Percentiles rank a stretch among this genome's conserved stretches.
phyloP scores from a whole-genome alignment of 2,329 filamentous ascomycete genomes.

The Cryphonectria radicalis region DNA sequence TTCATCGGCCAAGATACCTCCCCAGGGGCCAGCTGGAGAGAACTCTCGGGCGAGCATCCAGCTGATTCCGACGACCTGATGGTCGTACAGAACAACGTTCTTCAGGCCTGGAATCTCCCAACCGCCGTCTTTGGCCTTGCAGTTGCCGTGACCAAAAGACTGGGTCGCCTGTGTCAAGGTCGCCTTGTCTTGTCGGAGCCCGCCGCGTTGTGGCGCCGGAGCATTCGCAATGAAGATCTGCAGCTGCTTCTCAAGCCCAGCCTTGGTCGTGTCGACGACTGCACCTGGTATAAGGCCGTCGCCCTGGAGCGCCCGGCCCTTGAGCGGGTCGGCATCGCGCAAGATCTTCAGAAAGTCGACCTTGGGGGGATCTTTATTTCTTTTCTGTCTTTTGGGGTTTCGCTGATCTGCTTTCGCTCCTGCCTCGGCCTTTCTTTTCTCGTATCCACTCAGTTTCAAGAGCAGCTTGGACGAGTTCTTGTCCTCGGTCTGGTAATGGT shows the following conservation, averaged over 20 bases:
- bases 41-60: slow-evolving; percentile 31
- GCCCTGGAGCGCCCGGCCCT: background rate
- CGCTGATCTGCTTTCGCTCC: background rate
- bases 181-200: background rate
- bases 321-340: background rate
- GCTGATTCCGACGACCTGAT: slow-evolving; percentile 30
- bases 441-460: background rate
- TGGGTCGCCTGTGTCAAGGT: background rate
- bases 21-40: slow-evolving; percentile 40
- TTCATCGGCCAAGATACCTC: slow-evolving; percentile 87
- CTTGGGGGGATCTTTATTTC: background rate
- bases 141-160: background rate
- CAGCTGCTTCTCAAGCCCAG: background rate
- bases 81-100: slow-evolving; percentile 20
- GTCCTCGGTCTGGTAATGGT: background rate
- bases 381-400: background rate
- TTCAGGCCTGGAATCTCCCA: slow-evolving; percentile 9
- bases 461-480: background rate
- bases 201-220: background rate
- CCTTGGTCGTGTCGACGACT: background rate
- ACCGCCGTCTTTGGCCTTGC: background rate
- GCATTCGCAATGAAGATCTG: background rate
- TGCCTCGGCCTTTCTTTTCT: background rate
- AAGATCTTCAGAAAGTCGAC: background rate
- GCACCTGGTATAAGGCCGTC: background rate